Percentiles rank a stretch among this genome's conserved stretches.
These are phyloP conservation scores for Mixia osmundae DNA, from an alignment of 1,284 basidiomycete genomes.

Conservation along the genomic window DNA sequence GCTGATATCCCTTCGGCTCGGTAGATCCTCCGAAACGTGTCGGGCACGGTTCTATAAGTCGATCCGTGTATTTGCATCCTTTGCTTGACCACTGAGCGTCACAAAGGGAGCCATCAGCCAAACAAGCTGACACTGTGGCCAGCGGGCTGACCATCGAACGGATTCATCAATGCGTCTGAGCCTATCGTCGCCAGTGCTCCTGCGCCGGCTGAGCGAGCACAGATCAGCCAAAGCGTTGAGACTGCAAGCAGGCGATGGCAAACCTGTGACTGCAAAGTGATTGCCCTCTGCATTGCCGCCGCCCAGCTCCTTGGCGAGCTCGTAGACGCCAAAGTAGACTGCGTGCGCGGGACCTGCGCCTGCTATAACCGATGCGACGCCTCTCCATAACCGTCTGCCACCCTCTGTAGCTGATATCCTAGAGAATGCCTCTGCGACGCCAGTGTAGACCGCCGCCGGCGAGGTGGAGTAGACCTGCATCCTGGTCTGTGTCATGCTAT, in stretches of 20 bases:
- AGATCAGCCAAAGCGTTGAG: conserved; percentile 1
- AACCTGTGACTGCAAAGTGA: conserved; percentile 53
- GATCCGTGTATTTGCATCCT: conserved; percentile 95
- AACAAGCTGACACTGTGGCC: neutral
- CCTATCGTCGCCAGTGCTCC: conserved; percentile 88
- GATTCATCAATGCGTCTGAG: conserved; percentile 96
- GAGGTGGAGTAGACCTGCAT: conserved; percentile 84
- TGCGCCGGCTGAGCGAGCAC: conserved; percentile 40
- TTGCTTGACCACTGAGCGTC: conserved; percentile 71
- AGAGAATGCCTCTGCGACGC: conserved; percentile 63
- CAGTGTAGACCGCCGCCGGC: conserved; percentile 61
- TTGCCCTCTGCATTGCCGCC: conserved; percentile 64
- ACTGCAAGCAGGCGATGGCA: conserved; percentile 24
- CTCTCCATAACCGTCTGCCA: conserved; percentile 71
- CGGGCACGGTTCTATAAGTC: conserved; percentile 55
- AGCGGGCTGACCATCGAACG: conserved; percentile 64
- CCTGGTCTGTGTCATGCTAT: conserved; percentile 43
- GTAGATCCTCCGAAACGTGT: conserved; percentile 64
- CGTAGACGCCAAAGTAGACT: conserved; percentile 90
- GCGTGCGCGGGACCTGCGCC: conserved; percentile 97
- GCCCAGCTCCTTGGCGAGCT: conserved; percentile 74
- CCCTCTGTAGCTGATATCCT: conserved; percentile 87
- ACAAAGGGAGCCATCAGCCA: neutral
- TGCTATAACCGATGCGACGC: conserved; percentile 87
- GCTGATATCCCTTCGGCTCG: conserved; percentile 62